Percentiles rank a stretch among this genome's conserved stretches.
These are phyloP conservation scores for Rhododendron henanense DNA, from an alignment of 148 eudicot genomes.

Conservation along the genomic window DNA sequence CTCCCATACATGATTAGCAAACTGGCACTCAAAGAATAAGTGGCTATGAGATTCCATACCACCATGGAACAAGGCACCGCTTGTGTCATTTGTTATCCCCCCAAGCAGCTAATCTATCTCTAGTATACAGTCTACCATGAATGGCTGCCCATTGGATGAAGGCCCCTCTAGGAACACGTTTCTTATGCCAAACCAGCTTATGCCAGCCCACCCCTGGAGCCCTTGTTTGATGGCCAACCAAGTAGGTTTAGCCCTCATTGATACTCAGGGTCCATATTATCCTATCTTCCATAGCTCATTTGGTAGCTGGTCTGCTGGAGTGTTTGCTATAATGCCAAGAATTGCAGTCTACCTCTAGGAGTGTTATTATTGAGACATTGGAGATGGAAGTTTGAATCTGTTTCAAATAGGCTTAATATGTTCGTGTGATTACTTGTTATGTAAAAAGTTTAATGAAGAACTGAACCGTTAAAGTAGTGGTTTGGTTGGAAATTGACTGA, in stretches of 20 bases:
- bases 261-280: neutral
- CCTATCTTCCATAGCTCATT: neutral
- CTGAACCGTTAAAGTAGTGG: neutral
- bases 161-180: neutral
- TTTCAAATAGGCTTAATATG: neutral
- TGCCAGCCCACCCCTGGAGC: too few relatives aligned
- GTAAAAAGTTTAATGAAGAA: neutral
- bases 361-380: neutral
- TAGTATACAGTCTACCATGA: neutral
- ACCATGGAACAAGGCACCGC: neutral
- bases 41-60: neutral
- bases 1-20: neutral
- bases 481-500: neutral
- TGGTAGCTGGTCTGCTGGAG: neutral
- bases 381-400: neutral
- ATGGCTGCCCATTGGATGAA: neutral
- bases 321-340: neutral
- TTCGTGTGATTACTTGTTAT: neutral
- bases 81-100: neutral
- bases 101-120: neutral
- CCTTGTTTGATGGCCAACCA: neutral
- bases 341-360: neutral
- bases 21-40: neutral
- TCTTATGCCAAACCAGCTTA: neutral
- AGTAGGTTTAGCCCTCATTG: neutral